Evolutionary conservation across 2,329 filamentous ascomycete genomes (phyloP), one percentile per base, ranked within the genome.

Genomic region (Lasiodiplodia sp.): DNA sequence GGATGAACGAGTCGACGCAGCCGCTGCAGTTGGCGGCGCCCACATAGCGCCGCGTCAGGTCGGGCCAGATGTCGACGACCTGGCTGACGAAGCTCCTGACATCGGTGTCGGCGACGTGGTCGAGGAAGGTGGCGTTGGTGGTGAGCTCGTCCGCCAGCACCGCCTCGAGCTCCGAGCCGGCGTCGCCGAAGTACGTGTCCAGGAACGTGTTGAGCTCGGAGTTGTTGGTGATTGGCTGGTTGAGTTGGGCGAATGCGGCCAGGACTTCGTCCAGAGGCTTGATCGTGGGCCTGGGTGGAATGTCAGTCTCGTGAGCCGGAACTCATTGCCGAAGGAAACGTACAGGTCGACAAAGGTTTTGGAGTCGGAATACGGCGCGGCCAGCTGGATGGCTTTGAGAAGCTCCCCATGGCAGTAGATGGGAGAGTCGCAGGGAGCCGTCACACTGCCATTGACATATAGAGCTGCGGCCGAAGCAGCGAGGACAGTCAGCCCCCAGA

Each of bases 1-100:
- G 87, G 68, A 91, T 87, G 78, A 89, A 91, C 75, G 88, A 91
- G 72, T 85, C 85, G 40, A 88, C 87, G 70, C 89, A 91, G 40
- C 83, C 83, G 10, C 82, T 80, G 80, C 89, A 91, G 72, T 85
- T 85, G 28, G 75, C 75, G n/a, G 28, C 52, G 66, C 84, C 84
- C 16, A 81, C 79, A 75, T 91, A 91, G 25, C 82, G 80, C 44
- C 89, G 83, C 5, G 89, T 91, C 58, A 92, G 79, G 69, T 90
- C 87, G 16, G 89, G 89, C 89, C 89, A 92, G 71, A 91, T 91
- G 72, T 86, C 85, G 68, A 91, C 90, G 74, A 91, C 89, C 74
- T 90, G 87, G 56, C 82, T 73, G 10, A 86, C 84, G 72, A 91
- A 91, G 73, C 91, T 84, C 69, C 81, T 82, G 72, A 91, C 82